Evolutionary conservation across 148 eudicot species (phyloP).

Genomic region (Vaccinium vitisidaea): DNA sequence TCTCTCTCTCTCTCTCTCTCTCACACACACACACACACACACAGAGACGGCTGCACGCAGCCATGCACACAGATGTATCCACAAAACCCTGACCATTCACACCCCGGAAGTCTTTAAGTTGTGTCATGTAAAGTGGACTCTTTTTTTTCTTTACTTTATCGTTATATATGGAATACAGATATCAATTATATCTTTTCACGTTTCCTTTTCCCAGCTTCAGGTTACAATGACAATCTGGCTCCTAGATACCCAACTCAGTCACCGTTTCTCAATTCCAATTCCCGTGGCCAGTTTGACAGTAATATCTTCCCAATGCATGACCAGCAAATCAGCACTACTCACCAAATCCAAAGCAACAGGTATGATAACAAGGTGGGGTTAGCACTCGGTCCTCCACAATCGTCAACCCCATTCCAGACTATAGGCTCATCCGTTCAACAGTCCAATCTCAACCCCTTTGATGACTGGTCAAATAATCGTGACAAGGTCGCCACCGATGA

Average conservation of each 20-base stretch:
- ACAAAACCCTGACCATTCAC: neutral
- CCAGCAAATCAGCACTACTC: constrained; percentile 40
- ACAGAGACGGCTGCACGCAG: neutral
- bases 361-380: constrained; percentile 42
- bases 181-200: neutral
- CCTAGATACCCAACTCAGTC: constrained; percentile 48
- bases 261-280: constrained; percentile 40
- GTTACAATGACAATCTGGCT: constrained; percentile 50
- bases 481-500: constrained; percentile 47
- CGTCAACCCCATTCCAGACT: constrained; percentile 50
- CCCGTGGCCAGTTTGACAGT: constrained; percentile 45
- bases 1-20: neutral
- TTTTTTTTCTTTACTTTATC: neutral
- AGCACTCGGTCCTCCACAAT: constrained; percentile 59
- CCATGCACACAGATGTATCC: neutral
- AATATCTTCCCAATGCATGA: constrained; percentile 41
- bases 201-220: constrained; percentile 34
- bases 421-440: constrained; percentile 44
- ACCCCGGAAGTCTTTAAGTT: neutral
- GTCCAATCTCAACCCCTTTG: constrained; percentile 50
- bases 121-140: neutral
- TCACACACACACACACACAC: neutral
- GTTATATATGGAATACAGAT: neutral
- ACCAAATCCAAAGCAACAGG: constrained; percentile 33
- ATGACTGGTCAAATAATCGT: constrained; percentile 63